Base-by-base conservation (phyloP, 768 basidiomycete species). In the Pholiota molesta region DNA sequence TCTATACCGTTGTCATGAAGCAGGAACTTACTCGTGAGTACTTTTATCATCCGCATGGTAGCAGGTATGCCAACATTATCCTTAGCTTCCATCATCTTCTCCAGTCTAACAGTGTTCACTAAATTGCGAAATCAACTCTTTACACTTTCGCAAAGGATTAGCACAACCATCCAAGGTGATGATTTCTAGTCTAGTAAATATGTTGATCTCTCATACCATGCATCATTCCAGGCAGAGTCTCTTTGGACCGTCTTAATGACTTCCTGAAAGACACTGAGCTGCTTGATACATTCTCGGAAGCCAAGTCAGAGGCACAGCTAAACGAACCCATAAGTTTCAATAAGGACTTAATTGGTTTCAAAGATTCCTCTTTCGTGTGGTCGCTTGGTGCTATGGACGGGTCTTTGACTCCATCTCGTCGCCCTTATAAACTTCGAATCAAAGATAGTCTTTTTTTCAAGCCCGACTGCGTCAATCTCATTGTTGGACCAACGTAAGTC, bases 361-460 rank as follows among this genome's bases (percentile, higher is more conserved):
- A 75, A 14, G 72, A 86, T 52, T 82, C 86, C 0, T 69, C 72
- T 0, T 90, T 88, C 67, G 73, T 79, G 0, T 90, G 88, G 88
- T 75, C 79, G 6, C 72, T 68, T 40, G 69, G 71, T 39, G 51
- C 62, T 14, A 62, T 68, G 3, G 23, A 49, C 11, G 23, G 21
- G 21, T n/a, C 72, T 47, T 80, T 81, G 1, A 54, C 40, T 16
- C 77, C 79, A 2, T 78, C 77, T 3, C 73, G 75, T 37, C 78
- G 83, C 28, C 78, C 71, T 45, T 89, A 86, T 71, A 70, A 71
- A 17, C 78, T 90, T 9, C 73, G 72, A 10, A 76, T 88, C 49
- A 76, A 82, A 0, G 84, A 77, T n/a, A 82, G 87, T 47, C 65
- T 90, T 1, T 51, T 78, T 5, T 90, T 90, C 78, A 78, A 79